These are phyloP conservation scores for Perilla frutescens DNA, from an alignment of 257 asterid species.

Conservation along the genomic window DNA sequence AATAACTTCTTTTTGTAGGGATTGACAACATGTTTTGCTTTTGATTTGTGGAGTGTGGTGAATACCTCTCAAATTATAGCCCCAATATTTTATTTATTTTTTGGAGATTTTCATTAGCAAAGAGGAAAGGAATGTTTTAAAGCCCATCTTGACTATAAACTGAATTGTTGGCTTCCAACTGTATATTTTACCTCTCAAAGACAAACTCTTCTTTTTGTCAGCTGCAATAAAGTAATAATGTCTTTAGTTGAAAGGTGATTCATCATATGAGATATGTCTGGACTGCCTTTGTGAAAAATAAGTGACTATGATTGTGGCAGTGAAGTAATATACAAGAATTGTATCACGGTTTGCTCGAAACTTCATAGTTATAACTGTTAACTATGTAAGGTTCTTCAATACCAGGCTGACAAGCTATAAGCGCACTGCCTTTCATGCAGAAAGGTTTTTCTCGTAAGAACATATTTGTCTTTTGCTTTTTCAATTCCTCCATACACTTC, in stretches of 20 bases:
- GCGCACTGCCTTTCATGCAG: not conserved
- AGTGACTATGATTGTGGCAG: not conserved
- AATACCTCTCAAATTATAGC: constrained; percentile 18
- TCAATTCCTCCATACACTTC: not conserved
- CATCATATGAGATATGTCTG: constrained; percentile 1
- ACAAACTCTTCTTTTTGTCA: constrained; percentile 6
- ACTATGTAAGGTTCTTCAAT: not conserved
- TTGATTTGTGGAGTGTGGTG: constrained; percentile 23
- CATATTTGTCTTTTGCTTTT: not conserved
- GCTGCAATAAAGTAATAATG: constrained; percentile 1
- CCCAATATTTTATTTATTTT: not conserved
- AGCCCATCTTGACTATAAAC: not conserved
- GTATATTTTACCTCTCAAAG: not conserved
- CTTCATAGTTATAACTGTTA: not conserved
- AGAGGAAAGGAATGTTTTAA: not conserved
- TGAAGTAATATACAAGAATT: constrained; percentile 12
- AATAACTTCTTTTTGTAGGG: constrained; percentile 27
- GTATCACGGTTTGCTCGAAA: not conserved
- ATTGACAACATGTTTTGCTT: constrained; percentile 32
- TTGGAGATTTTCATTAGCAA: not conserved
- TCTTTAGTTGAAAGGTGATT: constrained; percentile 22
- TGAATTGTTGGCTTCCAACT: constrained; percentile 5
- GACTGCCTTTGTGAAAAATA: constrained; percentile 1
- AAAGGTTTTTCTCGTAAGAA: not conserved
- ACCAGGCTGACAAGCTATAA: not conserved